These are phyloP conservation scores for Oryza nivara DNA, from an alignment of 176 grass and related monocot genomes.

Conservation along the genomic window DNA sequence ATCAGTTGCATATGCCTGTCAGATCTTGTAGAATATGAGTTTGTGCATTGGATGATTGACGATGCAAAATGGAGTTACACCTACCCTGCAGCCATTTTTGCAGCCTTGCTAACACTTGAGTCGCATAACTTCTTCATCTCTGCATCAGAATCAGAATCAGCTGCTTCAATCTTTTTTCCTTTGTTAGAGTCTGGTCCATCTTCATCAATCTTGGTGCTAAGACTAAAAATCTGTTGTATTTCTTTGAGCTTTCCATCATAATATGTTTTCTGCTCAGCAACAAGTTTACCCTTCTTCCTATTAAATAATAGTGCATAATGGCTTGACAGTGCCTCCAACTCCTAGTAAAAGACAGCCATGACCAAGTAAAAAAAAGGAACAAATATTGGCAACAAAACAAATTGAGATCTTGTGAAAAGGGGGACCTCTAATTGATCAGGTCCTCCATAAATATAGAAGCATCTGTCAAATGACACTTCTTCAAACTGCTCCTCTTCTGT, in stretches of 20 bases:
- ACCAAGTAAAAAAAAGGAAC: slow-evolving; percentile 22
- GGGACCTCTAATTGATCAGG: slow-evolving; percentile 93
- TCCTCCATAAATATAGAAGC: slow-evolving; percentile 99
- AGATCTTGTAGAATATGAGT: background rate
- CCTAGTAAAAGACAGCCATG: slow-evolving; percentile 48
- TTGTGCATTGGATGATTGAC: slow-evolving; percentile 12
- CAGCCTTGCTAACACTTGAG: slow-evolving; percentile 93
- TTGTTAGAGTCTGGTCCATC: slow-evolving; percentile 74
- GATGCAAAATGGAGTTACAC: slow-evolving; percentile 24
- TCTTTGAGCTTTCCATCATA: slow-evolving; percentile 83
- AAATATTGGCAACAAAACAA: slow-evolving; percentile 13
- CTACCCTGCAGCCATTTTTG: slow-evolving; percentile 95
- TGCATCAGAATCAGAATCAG: slow-evolving; percentile 62
- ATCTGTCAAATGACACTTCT: slow-evolving; percentile 95
- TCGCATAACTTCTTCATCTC: slow-evolving; percentile 89
- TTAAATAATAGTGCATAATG: slow-evolving; percentile 90
- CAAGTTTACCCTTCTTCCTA: slow-evolving; percentile 87
- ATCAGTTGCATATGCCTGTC: background rate
- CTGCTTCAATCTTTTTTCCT: slow-evolving; percentile 81
- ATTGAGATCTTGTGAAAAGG: slow-evolving; percentile 39
- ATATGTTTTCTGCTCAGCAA: slow-evolving; percentile 75
- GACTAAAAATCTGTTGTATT: slow-evolving; percentile 81
- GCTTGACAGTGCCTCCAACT: slow-evolving; percentile 92
- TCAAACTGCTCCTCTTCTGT: slow-evolving; percentile 86
- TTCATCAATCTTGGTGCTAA: slow-evolving; percentile 69